Base-by-base conservation (phyloP, 306 rosid species). In the Clitoria ternatea region DNA sequence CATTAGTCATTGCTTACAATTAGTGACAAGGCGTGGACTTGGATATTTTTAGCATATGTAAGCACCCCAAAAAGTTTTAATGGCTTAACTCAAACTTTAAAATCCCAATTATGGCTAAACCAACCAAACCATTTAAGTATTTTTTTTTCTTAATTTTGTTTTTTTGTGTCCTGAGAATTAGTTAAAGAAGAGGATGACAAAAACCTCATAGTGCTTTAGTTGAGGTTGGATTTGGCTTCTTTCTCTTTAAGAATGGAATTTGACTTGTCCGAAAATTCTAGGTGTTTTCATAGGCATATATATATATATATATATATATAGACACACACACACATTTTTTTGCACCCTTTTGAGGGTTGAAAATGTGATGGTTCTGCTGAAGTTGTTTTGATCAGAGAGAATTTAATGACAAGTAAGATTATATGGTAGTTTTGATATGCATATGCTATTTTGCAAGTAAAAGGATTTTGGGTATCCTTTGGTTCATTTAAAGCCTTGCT, bases 181-280 rank as follows among this genome's bases (percentile, higher is more conserved):
- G 70, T 72, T 60, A 19, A 43, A 11, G n/a, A 32, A 60, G 56
- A 57, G 70, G 30, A 61, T 4, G 26, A 42, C 32, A n/a, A 17
- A 53, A 54, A 43, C 12, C 44, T 23, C 12, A 33, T 54, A 35
- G 83, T 68, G 83, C 74, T 79, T 74, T 13, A 19, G 80, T 74
- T 79, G 76, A 43, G 49, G n/a, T 74, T 43, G 61, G 66, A 57
- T 66, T 77, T 77, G 70, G 83, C 70, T 81, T 36, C 81, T 74
- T 74, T 19, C 69, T n/a, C 50, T 50, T 37, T 47, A 33, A 2
- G 33, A 42, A 36, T 56, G 15, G 9, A 33, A 65, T 55, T 73
- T 44, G 50, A 72, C 61, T 66, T 57, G 4, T 23, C n/a, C 36
- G 2, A 57, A 48, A 26, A 35, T 48, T 37, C 3, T 48, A 52